Conservation (phyloP, 2,329 filamentous ascomycete genomes). For the Beauveria rudraprayagi region DNA sequence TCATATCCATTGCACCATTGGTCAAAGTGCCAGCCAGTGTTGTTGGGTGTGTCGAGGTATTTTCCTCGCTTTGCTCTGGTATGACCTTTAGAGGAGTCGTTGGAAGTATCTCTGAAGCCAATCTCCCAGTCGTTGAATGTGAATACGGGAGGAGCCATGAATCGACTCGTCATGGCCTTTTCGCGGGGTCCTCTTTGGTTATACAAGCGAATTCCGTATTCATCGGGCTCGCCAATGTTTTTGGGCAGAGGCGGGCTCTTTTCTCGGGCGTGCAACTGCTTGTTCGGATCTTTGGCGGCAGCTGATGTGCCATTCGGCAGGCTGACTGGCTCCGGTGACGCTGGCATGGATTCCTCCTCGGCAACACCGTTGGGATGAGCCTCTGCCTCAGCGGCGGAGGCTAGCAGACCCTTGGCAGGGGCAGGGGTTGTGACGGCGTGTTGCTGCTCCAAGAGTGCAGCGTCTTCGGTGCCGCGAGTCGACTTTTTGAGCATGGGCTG, state of each 20-base stretch:
- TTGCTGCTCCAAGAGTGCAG: constrained; percentile 18
- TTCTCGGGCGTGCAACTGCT: constrained; percentile 25
- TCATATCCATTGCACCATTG: constrained; percentile 46
- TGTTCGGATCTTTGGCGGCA: constrained; percentile 20
- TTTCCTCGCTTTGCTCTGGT: constrained; percentile 45
- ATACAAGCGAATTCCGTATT: constrained; percentile 41
- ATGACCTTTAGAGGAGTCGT: constrained; percentile 45
- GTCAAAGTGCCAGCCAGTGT: constrained; percentile 46
- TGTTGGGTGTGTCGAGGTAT: constrained; percentile 46
- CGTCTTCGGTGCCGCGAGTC: constrained; percentile 27
- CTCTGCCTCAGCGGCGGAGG: constrained; percentile 30
- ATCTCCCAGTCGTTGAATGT: constrained; percentile 47
- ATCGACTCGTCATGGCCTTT: constrained; percentile 43
- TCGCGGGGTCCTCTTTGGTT: constrained; percentile 32
- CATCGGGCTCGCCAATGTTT: constrained; percentile 39
- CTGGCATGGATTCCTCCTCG: constrained; percentile 29
- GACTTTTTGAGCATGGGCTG: constrained; percentile 42
- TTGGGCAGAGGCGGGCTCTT: constrained; percentile 32
- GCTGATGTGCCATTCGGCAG: constrained; percentile 21
- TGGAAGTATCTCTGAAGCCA: constrained; percentile 51
- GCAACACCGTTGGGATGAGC: constrained; percentile 25
- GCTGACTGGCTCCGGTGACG: constrained; percentile 26
- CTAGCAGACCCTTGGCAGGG: constrained; percentile 31
- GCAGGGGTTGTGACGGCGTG: constrained; percentile 21
- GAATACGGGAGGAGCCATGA: constrained; percentile 39